Conservation (phyloP, 495 filamentous ascomycete genomes). For the Aspergillus funiculosus region DNA sequence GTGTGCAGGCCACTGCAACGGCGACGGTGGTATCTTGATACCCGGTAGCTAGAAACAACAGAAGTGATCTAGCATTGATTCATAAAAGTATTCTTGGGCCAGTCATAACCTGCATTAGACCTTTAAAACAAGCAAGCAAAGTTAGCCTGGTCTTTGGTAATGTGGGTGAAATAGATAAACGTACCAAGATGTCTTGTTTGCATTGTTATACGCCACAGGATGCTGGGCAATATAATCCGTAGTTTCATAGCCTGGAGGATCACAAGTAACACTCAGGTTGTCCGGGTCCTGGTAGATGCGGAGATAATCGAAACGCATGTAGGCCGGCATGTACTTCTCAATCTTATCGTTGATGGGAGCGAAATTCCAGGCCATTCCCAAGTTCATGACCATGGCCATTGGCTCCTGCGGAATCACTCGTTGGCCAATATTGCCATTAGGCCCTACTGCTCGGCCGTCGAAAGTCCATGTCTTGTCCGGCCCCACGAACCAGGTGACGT, state of each 20-base stretch:
- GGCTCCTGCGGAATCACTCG: constrained; percentile 65
- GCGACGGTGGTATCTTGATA: too few species aligned
- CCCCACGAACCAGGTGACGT: constrained; percentile 65
- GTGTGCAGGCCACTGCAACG: background rate
- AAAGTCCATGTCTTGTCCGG: constrained; percentile 61
- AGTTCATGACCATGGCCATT: constrained; percentile 62
- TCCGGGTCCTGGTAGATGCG: constrained; percentile 67
- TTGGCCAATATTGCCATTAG: constrained; percentile 71
- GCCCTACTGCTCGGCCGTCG: constrained; percentile 57
- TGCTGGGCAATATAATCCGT: constrained; percentile 66
- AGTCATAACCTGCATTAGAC: constrained; percentile 37
- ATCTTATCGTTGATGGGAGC: constrained; percentile 55
- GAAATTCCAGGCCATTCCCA: constrained; percentile 69
- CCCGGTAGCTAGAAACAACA: too few species aligned
- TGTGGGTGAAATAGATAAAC: constrained; percentile 8
- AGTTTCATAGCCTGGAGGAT: constrained; percentile 63
- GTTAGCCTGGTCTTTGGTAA: constrained; percentile 9
- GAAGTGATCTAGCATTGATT: constrained; percentile 40
- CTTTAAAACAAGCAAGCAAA: constrained; percentile 12
- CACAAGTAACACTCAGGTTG: constrained; percentile 58
- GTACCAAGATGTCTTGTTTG: constrained; percentile 54
- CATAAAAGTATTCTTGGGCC: constrained; percentile 48
- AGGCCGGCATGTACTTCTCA: constrained; percentile 54
- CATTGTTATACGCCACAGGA: constrained; percentile 55
- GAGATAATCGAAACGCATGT: constrained; percentile 68